Evolutionary conservation across 345 rosid genomes (phyloP).

Genomic region (Euphorbia peplus): DNA sequence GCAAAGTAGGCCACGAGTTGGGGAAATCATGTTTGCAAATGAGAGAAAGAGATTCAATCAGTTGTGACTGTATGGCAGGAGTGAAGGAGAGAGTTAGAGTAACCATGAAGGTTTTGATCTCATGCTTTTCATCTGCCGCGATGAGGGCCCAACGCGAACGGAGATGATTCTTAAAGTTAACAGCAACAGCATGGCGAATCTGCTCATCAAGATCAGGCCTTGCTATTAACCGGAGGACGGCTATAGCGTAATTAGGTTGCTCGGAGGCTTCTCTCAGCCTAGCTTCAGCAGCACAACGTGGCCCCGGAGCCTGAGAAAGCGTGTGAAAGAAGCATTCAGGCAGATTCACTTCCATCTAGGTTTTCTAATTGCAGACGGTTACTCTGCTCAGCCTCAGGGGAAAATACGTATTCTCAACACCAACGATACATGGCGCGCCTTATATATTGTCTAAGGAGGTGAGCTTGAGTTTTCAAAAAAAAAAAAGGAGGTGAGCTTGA

Average conservation of each 20-base stretch:
- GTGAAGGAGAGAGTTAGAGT: constrained; percentile 76
- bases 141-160: constrained; percentile 80
- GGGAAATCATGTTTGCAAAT: constrained; percentile 95
- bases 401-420: too few relatives aligned
- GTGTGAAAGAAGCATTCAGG: constrained; percentile 81
- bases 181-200: constrained; percentile 92
- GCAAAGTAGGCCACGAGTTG: constrained; percentile 69
- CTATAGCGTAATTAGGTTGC: constrained; percentile 68
- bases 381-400: too few relatives aligned
- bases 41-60: constrained; percentile 82
- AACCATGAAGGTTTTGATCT: constrained; percentile 76
- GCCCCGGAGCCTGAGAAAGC: constrained; percentile 67
- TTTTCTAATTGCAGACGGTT: neutral
- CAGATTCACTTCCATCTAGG: constrained; percentile 36
- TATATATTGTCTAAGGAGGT: too few relatives aligned
- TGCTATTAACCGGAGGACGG: constrained; percentile 76
- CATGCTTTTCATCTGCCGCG: constrained; percentile 64
- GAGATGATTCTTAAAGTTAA: constrained; percentile 91
- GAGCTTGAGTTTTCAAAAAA: too few relatives aligned
- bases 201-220: constrained; percentile 69
- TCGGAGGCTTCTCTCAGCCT: constrained; percentile 55
- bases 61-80: constrained; percentile 86
- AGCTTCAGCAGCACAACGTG: constrained; percentile 83
- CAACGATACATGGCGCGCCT: too few relatives aligned
- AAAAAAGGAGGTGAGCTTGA: too few relatives aligned